A percentile compares a stretch with the other conserved stretches of the same genome.
Evolutionary conservation across 2,329 filamentous ascomycete species (phyloP).

Genomic region (Akanthomyces uredinophilus): DNA sequence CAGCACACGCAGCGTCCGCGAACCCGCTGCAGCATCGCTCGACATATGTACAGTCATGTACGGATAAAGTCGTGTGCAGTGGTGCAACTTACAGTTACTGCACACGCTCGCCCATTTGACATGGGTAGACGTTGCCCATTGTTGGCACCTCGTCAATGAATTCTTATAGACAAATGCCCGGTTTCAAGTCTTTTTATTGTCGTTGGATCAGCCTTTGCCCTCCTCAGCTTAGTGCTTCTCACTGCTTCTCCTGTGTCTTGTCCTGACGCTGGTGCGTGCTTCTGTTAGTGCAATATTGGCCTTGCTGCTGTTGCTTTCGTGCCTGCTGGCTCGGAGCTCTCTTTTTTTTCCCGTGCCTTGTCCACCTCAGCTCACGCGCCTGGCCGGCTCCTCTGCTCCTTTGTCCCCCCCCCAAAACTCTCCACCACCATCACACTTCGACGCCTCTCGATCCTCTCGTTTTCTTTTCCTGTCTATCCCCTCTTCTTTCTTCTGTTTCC

Average conservation of each 20-base stretch:
- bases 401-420: slow-evolving; percentile 12
- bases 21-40: background rate
- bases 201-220: background rate
- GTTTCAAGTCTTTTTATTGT: background rate
- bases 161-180: background rate
- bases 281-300: slow-evolving; percentile 5
- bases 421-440: slow-evolving; percentile 9
- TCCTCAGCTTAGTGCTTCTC: background rate
- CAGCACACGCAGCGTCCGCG: background rate
- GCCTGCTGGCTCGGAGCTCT: background rate
- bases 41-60: background rate
- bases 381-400: slow-evolving; percentile 5
- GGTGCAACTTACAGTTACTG: background rate
- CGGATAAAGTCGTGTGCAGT: background rate
- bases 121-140: no score
- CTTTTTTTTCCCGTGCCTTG: slow-evolving; percentile 3
- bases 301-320: slow-evolving; percentile 6
- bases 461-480: slow-evolving; percentile 4
- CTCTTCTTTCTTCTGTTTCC: slow-evolving; percentile 11
- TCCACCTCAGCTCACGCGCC: background rate
- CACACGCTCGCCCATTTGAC: background rate
- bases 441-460: slow-evolving; percentile 12
- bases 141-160: no score
- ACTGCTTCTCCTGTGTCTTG: slow-evolving; percentile 7
- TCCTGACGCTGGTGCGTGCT: slow-evolving; percentile 7